Evolutionary conservation across 2,329 filamentous ascomycete genomes (phyloP).

Genomic region (Cordyceps cicadae): DNA sequence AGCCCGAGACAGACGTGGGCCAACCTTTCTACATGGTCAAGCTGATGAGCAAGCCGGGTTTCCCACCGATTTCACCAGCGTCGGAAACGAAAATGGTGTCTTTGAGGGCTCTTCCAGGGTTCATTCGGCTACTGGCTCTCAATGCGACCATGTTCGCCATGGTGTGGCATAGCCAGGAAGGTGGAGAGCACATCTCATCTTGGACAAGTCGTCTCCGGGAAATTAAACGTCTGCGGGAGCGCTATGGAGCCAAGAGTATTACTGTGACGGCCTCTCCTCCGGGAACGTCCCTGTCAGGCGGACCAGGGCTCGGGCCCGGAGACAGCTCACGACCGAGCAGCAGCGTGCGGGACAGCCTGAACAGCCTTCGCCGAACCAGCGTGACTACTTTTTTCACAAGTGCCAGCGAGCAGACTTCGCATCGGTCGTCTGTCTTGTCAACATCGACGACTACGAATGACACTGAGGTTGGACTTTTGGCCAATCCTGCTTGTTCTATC

Average conservation of each 20-base stretch:
- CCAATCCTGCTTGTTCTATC: conserved; percentile 24
- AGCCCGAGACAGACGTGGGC: conserved; percentile 27
- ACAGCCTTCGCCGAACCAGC: conserved; percentile 52
- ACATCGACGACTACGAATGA: conserved; percentile 46
- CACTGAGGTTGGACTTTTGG: conserved; percentile 36
- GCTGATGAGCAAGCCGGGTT: conserved; percentile 78
- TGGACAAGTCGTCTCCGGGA: conserved; percentile 83
- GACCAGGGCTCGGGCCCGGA: conserved; percentile 13
- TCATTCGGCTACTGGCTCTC: conserved; percentile 80
- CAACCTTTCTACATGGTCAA: conserved; percentile 77
- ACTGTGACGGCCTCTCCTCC: conserved; percentile 21
- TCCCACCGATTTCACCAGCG: conserved; percentile 85
- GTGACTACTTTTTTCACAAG: conserved; percentile 57
- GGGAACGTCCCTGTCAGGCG: conserved; percentile 16
- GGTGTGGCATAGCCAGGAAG: conserved; percentile 74
- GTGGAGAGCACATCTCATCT: conserved; percentile 75
- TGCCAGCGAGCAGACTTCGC: conserved; percentile 47
- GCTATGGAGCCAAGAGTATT: conserved; percentile 39
- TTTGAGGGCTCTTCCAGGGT: conserved; percentile 69
- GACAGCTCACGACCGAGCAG: conserved; percentile 34
- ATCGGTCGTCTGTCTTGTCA: conserved; percentile 50
- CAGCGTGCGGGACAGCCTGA: conserved; percentile 53
- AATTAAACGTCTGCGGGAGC: conserved; percentile 73
- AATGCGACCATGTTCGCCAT: conserved; percentile 90
- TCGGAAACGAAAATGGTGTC: conserved; percentile 85